These are phyloP conservation scores for Irpex sp. DNA, from an alignment of 1,284 basidiomycete genomes.

Conservation along the genomic window DNA sequence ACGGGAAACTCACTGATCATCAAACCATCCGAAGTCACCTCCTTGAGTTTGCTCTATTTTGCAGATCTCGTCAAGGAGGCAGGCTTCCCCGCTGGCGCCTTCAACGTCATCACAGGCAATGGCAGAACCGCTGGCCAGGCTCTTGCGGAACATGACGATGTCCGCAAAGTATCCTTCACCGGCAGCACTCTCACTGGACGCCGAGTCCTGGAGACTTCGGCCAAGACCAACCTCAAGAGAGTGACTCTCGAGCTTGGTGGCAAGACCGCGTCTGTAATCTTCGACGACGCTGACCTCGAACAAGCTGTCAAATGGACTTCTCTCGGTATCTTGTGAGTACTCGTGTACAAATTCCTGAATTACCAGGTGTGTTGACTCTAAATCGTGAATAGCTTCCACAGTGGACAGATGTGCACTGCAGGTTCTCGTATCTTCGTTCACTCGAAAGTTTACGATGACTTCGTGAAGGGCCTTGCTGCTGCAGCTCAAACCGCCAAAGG, in stretches of 20 bases:
- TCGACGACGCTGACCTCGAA: slow-evolving; percentile 69
- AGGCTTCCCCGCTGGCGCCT: slow-evolving; percentile 64
- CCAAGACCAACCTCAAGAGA: slow-evolving; percentile 81
- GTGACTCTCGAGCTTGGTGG: slow-evolving; percentile 92
- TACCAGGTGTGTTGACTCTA: not conserved
- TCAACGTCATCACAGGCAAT: slow-evolving; percentile 66
- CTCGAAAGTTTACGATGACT: slow-evolving; percentile 74
- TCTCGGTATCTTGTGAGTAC: slow-evolving; percentile 66
- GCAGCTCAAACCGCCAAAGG: slow-evolving; percentile 54
- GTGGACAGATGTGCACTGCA: slow-evolving; percentile 84
- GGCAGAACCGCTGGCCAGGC: slow-evolving; percentile 65
- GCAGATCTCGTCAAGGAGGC: slow-evolving; percentile 43
- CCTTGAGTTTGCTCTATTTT: slow-evolving; percentile 71
- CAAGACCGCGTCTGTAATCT: slow-evolving; percentile 82
- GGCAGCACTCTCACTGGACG: slow-evolving; percentile 78
- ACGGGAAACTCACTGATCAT: slow-evolving; percentile 79
- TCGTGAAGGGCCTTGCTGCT: slow-evolving; percentile 53
- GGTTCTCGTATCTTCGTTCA: slow-evolving; percentile 87
- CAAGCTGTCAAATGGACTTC: slow-evolving; percentile 80
- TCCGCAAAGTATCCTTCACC: slow-evolving; percentile 75
- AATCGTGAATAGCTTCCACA: slow-evolving; percentile 50
- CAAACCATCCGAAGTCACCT: slow-evolving; percentile 89
- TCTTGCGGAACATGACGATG: slow-evolving; percentile 54
- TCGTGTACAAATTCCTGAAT: not conserved
- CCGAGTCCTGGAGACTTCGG: slow-evolving; percentile 78